Evolutionary conservation across 805 yeast genomes (phyloP).

Genomic region (Wickerhamiella galacta): DNA sequence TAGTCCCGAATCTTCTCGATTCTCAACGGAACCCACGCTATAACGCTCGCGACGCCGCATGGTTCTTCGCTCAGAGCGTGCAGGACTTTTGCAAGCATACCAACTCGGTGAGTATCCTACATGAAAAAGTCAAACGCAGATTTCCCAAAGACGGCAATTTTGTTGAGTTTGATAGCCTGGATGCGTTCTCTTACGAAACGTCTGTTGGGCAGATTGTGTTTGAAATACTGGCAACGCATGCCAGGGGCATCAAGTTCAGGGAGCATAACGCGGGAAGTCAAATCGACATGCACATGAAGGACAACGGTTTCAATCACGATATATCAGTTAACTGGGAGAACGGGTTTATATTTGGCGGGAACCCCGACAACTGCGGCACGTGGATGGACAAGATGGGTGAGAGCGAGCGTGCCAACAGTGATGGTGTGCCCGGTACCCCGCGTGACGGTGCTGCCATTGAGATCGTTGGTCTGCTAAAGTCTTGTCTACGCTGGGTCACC

Average conservation of each 20-base stretch:
- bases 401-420: constrained; percentile 60
- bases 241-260: constrained; percentile 68
- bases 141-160: constrained; percentile 80
- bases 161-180: constrained; percentile 47
- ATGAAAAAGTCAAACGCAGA: constrained; percentile 61
- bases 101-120: constrained; percentile 44
- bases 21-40: constrained; percentile 88
- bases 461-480: constrained; percentile 74
- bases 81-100: constrained; percentile 61
- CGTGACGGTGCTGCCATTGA: constrained; percentile 95
- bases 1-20: constrained; percentile 83
- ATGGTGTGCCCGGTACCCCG: constrained; percentile 95
- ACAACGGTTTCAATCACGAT: constrained; percentile 78
- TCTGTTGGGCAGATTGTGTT: constrained; percentile 61
- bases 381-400: constrained; percentile 99
- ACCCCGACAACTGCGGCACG: constrained; percentile 87
- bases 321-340: constrained; percentile 74
- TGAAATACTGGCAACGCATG: constrained; percentile 79
- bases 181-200: constrained; percentile 58
- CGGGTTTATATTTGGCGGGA: constrained; percentile 83
- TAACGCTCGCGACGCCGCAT: constrained; percentile 92
- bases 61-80: constrained; percentile 83
- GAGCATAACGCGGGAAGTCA: constrained; percentile 91
- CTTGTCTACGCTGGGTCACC: constrained; percentile 65
- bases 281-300: constrained; percentile 81